A percentile compares a stretch with the other conserved stretches of the same genome.
These are phyloP conservation scores for Rhexocercosporidium sp. DNA, from an alignment of 2,329 filamentous ascomycete genomes.

Conservation along the genomic window DNA sequence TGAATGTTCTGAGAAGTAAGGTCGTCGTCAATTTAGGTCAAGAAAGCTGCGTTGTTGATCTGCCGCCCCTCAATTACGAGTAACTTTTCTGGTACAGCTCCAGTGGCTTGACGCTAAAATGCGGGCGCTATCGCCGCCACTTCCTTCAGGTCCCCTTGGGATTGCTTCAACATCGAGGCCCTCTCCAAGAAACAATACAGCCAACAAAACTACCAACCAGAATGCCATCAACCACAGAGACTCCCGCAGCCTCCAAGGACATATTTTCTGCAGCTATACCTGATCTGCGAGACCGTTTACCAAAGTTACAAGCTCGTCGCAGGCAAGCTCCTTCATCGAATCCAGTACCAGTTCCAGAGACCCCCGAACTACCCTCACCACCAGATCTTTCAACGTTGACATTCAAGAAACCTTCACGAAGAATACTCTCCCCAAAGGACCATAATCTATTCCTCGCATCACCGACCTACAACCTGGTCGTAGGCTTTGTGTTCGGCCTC, in stretches of 20 bases:
- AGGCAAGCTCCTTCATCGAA: slow-evolving; percentile 58
- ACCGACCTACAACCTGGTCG: slow-evolving; percentile 74
- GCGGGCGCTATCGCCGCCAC: slow-evolving; percentile 8
- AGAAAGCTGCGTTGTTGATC: neutral
- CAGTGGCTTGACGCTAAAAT: slow-evolving; percentile 13
- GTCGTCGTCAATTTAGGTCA: neutral
- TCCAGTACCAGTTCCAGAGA: slow-evolving; percentile 71
- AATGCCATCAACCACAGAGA: slow-evolving; percentile 38
- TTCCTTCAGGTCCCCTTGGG: neutral
- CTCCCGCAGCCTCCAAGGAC: slow-evolving; percentile 11
- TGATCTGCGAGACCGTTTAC: slow-evolving; percentile 62
- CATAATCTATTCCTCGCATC: slow-evolving; percentile 83
- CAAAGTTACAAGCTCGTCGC: slow-evolving; percentile 70
- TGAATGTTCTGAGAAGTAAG: neutral
- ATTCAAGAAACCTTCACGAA: slow-evolving; percentile 72
- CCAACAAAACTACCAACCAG: slow-evolving; percentile 23
- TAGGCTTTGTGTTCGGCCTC: slow-evolving; percentile 85
- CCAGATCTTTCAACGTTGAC: slow-evolving; percentile 63
- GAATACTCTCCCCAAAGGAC: slow-evolving; percentile 82
- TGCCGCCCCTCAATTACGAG: neutral
- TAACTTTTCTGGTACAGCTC: slow-evolving; percentile 11
- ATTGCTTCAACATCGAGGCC: too few species aligned
- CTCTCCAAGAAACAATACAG: neutral
- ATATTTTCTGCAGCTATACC: slow-evolving; percentile 43
- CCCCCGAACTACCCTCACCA: slow-evolving; percentile 73